Base-by-base conservation (phyloP, 163 green algal species). In the Botryococcus braunii region DNA sequence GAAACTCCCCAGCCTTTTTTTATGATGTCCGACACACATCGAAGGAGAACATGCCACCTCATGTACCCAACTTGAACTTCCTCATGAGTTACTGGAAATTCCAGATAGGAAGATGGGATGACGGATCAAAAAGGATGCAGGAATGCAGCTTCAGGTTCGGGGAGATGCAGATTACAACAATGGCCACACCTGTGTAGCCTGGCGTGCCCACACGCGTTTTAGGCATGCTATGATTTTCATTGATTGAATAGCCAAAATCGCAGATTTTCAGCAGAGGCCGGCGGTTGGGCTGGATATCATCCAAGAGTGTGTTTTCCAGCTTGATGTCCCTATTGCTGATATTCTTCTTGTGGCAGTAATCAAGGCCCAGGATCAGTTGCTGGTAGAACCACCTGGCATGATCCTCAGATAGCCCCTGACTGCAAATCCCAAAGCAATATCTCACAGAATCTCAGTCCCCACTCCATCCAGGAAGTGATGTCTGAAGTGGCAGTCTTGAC, bases 201-300 rank as follows among this genome's bases (percentile, higher is more conserved):
- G 81, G 81, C 2, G 81, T 87, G 55, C 81, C 81, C n/a, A 87
- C 65, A 61, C 88, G 89, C 17, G 77, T 82, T 41, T 86, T 86
- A 29, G 85, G 80, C 37, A 82, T 61, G 50, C 79, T 86, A 79
- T 92, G 75, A 38, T 84, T 71, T 40, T 87, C 79, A 68, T 82
- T 79, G 48, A 90, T 93, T 41, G 77, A 90, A 69, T 92, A 97
- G 6, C 91, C 91, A 86, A 96, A 96, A 69, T 97, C 91, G 70
- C 88, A 95, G 55, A 97, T 94, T 77, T 98, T 98, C 11, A 98
- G 74, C 8, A 92, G 73, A 2, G 92, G 92, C 41, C 79, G 79
- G 3, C 80, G 79, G 39, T 75, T 90, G 64, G 43, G 34, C 55
- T 69, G 60, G 9, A 69, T 66, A 46, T 81, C 83, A 68, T 97